Evolutionary conservation across 805 yeast genomes (phyloP), one percentile per base, ranked within the genome.

Genomic region (Kodamaea nitidulidarum): DNA sequence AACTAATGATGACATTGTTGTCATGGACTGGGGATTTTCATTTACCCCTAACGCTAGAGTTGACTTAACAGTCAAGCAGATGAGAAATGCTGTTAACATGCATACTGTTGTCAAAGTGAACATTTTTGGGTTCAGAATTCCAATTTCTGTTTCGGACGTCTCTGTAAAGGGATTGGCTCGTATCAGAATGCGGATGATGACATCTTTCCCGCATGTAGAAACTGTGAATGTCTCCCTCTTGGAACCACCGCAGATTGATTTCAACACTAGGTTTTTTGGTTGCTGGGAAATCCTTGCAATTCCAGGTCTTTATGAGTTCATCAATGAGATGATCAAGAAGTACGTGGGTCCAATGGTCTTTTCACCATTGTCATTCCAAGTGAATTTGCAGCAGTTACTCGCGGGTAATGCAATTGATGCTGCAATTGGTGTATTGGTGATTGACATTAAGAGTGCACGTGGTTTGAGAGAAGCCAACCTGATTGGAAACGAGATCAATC

Each of bases 21-120:
- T 95, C 38, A 93, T 93, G 96, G 98, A 93, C 63, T 91, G 97
- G 97, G 84, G 81, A 30, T 76, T 84, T 32, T 85, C 96, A 1
- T 87, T 90, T 67, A 84, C 87, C 18, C 98, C 99, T n/a, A 88
- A 87, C 61, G 84, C 88, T 28, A 62, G 78, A 36, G 83, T 84
- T 30, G 99, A 93, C 60, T 68, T 88, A 50, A 87, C 88, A 40
- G 79, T 81, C 18, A 86, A 91, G 54, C 97, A 93, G 61, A 60
- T 84, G 61, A 86, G 82, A 56, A 87, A 81, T 58, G 80, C 79
- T 49, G 90, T 88, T 31, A 88, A 90, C 61, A 95, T 90, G 56
- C 78, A 78, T 54, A 72, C 84, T 32, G 80, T 84, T 26, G 76
- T 91, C 27, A 87, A 86, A 52, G 84, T 84, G 4, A 80, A 78